Percentiles rank a stretch among this genome's conserved stretches.
These are phyloP conservation scores for Laguncularia racemosa DNA, from an alignment of 345 rosid genomes.

Conservation along the genomic window DNA sequence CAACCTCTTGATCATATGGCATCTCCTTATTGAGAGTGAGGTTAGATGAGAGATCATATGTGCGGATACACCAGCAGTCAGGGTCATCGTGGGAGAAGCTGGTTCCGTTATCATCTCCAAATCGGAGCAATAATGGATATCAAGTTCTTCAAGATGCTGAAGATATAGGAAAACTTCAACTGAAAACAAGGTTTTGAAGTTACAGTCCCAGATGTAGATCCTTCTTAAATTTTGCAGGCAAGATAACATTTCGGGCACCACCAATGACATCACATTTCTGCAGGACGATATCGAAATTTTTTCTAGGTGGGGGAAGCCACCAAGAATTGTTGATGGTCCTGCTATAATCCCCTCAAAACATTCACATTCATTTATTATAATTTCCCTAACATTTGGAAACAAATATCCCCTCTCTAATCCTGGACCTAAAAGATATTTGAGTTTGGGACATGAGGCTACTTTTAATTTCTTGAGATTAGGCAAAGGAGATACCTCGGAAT, in stretches of 20 bases:
- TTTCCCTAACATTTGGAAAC: background rate
- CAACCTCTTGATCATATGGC: background rate
- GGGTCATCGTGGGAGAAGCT: background rate
- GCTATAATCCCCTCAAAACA: background rate
- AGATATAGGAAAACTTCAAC: background rate
- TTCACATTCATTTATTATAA: background rate
- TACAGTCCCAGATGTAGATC: too few species aligned
- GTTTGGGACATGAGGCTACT: background rate
- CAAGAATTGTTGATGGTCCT: background rate
- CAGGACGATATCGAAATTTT: background rate
- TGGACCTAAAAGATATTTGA: background rate
- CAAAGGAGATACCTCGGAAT: background rate
- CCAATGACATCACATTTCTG: conserved; percentile 9
- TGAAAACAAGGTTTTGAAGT: too few species aligned
- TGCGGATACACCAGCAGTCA: background rate
- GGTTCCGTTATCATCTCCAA: conserved; percentile 17
- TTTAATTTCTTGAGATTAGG: background rate
- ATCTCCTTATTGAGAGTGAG: background rate
- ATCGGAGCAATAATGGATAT: background rate
- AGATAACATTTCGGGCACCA: background rate
- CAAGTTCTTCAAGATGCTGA: conserved; percentile 9
- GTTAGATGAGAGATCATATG: background rate
- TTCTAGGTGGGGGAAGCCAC: background rate
- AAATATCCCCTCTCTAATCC: background rate
- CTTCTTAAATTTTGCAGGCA: conserved; percentile 7